A percentile compares a stretch with the other conserved stretches of the same genome.
Conservation (phyloP, 2,329 filamentous ascomycete genomes). For the Fusarium graminum region DNA sequence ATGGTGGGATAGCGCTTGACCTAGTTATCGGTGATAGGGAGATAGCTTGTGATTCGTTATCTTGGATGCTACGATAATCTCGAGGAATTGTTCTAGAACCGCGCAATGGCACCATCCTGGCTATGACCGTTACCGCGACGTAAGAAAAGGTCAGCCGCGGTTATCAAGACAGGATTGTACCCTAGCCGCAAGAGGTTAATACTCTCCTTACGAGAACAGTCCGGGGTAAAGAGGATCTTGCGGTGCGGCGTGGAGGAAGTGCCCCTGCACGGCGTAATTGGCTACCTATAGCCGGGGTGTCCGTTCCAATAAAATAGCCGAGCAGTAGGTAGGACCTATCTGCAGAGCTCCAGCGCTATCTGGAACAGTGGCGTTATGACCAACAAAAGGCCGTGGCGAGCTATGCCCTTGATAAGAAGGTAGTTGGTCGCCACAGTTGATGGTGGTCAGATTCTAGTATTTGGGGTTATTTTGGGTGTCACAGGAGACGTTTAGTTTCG, state of each 20-base stretch:
- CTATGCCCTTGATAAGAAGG: slow-evolving; percentile 33
- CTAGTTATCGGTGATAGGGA: slow-evolving; percentile 5
- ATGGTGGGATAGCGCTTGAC: neutral
- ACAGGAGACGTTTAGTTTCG: too few relatives aligned
- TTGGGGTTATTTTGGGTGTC: neutral
- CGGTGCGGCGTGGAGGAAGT: neutral
- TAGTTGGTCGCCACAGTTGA: neutral
- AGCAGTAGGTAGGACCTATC: slow-evolving; percentile 5
- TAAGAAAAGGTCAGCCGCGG: neutral
- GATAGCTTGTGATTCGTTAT: slow-evolving; percentile 3
- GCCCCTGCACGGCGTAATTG: neutral
- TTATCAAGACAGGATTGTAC: neutral
- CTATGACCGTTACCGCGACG: neutral
- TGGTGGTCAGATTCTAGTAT: slow-evolving; percentile 29
- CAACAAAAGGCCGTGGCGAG: slow-evolving; percentile 27
- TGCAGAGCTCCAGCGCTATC: slow-evolving; percentile 26
- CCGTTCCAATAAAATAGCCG: neutral
- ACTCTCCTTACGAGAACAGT: neutral
- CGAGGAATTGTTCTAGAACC: slow-evolving; percentile 33
- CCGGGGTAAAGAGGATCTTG: slow-evolving; percentile 22
- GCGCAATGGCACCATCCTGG: slow-evolving; percentile 2
- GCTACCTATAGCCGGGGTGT: neutral
- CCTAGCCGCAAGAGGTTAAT: slow-evolving; percentile 5
- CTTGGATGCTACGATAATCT: neutral
- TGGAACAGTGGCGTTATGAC: slow-evolving; percentile 18